Evolutionary conservation across 176 grass and related monocot species (phyloP).

Genomic region (Ensete ventricosum): DNA sequence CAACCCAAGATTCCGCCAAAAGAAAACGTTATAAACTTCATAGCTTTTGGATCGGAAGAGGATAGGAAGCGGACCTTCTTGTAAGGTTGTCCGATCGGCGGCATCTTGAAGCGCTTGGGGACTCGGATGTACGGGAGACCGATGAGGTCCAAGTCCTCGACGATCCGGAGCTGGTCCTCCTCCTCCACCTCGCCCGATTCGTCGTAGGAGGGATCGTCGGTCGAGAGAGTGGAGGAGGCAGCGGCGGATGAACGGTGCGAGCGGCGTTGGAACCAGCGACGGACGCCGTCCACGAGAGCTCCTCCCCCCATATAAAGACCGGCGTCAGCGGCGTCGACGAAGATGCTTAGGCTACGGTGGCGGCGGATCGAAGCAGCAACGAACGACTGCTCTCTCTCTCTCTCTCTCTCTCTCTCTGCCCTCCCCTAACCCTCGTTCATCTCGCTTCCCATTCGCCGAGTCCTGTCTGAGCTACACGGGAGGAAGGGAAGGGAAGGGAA

Average conservation of each 20-base stretch:
- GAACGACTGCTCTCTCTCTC: background rate
- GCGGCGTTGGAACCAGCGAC: constrained; percentile 65
- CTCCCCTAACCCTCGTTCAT: background rate
- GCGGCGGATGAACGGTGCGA: constrained; percentile 5
- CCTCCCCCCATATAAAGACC: constrained; percentile 35
- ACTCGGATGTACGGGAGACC: constrained; percentile 20
- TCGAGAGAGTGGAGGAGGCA: constrained; percentile 1
- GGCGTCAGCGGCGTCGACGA: background rate
- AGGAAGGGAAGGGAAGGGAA: too few species aligned
- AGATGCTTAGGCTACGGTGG: background rate
- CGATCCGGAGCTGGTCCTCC: constrained; percentile 4
- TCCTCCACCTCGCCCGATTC: constrained; percentile 16
- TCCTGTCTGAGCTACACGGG: too few species aligned
- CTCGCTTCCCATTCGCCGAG: background rate
- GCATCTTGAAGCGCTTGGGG: constrained; percentile 16
- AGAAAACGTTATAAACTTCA: background rate
- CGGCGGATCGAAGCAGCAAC: constrained; percentile 3
- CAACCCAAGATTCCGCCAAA: background rate
- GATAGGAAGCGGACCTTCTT: constrained; percentile 13
- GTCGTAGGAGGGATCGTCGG: background rate
- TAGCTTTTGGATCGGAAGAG: background rate
- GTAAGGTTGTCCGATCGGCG: constrained; percentile 12
- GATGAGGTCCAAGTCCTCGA: constrained; percentile 53
- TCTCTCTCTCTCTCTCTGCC: too few species aligned
- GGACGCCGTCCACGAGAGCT: constrained; percentile 47